phyloP scores from a whole-genome alignment of 2,329 filamentous ascomycete genomes.

The Trichoderma atrobrunneum region DNA sequence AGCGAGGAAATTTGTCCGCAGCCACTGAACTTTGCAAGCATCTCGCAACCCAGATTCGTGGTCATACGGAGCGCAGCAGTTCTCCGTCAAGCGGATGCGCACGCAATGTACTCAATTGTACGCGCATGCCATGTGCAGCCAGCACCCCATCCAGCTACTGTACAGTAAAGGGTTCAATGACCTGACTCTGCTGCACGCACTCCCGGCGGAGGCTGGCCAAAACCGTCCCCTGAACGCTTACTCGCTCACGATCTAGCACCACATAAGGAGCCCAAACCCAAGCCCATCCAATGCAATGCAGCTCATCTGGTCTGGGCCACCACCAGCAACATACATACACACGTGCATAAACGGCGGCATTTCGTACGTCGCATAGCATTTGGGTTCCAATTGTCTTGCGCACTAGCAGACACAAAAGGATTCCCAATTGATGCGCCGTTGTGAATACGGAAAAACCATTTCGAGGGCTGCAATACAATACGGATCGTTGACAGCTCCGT shows the following conservation, averaged over 20 bases:
- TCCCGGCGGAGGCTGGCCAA: not conserved
- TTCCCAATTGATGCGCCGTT: not conserved
- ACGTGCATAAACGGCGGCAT: not conserved
- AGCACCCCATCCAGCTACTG: too few relatives aligned
- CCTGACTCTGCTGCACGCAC: conserved; percentile 10
- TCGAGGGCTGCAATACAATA: not conserved
- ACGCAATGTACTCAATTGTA: not conserved
- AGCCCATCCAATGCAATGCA: not conserved
- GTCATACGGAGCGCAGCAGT: not conserved
- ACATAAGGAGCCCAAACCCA: too few relatives aligned
- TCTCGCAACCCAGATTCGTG: not conserved
- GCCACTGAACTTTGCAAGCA: not conserved
- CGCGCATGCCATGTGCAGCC: not conserved
- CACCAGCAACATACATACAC: not conserved
- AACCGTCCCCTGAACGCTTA: conserved; percentile 1
- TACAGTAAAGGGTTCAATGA: not conserved
- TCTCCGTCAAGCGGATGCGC: not conserved
- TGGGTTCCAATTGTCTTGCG: not conserved
- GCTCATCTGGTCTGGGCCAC: not conserved
- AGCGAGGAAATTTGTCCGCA: not conserved
- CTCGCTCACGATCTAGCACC: not conserved
- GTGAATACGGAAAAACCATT: not conserved
- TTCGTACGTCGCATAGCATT: not conserved
- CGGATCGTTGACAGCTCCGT: not conserved
- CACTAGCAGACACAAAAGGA: not conserved